Evolutionary conservation across 2,329 filamentous ascomycete species (phyloP).

Genomic region (Cladosporium sphaerospermum): DNA sequence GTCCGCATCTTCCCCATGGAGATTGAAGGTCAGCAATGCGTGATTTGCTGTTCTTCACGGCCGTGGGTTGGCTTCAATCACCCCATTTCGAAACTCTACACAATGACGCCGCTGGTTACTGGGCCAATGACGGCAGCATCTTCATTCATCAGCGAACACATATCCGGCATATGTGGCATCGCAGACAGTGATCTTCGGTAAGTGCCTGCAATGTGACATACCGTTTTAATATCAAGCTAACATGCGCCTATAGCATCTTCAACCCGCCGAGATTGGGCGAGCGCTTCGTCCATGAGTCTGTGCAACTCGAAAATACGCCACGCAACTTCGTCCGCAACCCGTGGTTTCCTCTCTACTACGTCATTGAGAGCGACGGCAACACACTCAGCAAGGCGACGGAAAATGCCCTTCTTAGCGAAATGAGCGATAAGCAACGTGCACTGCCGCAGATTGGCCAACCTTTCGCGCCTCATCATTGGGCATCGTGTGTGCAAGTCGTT

Average conservation of each 20-base stretch:
- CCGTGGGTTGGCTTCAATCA: conserved; percentile 97
- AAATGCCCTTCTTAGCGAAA: neutral
- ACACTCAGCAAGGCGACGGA: conserved; percentile 75
- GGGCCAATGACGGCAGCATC: conserved; percentile 85
- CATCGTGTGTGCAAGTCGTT: conserved; percentile 87
- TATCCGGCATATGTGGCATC: conserved; percentile 31
- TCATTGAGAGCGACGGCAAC: conserved; percentile 89
- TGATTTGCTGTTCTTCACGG: conserved; percentile 83
- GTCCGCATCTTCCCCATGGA: conserved; percentile 89
- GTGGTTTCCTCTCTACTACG: conserved; percentile 83
- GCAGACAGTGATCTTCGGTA: conserved; percentile 10
- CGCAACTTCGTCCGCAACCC: conserved; percentile 82
- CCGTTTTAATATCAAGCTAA: neutral
- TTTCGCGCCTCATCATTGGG: conserved; percentile 78
- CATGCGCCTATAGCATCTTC: conserved; percentile 60
- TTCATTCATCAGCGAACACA: conserved; percentile 91
- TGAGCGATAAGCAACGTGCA: conserved; percentile 2
- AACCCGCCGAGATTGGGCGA: conserved; percentile 80
- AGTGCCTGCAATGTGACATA: neutral
- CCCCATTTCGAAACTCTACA: conserved; percentile 76
- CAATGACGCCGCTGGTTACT: conserved; percentile 73
- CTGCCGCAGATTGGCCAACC: conserved; percentile 64
- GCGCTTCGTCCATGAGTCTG: conserved; percentile 78
- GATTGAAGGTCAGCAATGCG: conserved; percentile 65
- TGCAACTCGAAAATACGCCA: conserved; percentile 84